Base-by-base conservation (phyloP, 495 filamentous ascomycete genomes). In the Barbatosphaeria neglecta region DNA sequence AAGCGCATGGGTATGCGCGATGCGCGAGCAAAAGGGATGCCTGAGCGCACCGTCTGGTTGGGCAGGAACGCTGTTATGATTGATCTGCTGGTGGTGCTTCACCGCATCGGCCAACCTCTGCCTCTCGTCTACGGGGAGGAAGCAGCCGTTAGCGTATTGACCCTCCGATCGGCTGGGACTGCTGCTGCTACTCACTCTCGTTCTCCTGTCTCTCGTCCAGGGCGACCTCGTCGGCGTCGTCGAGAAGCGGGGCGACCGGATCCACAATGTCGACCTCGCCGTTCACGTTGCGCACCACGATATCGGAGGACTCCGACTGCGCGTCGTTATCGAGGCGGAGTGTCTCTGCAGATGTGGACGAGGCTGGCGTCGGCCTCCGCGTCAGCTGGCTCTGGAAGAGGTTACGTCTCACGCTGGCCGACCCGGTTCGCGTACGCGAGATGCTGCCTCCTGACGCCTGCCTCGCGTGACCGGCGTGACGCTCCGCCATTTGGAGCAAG, bases 231-330 rank as follows among this genome's bases (percentile, higher is more conserved):
- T 79, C 74, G 0, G 68, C 63, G 45, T 80, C 70, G 49, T 82
- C 74, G 24, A 73, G 58, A 40, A 71, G 62, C 19, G 74, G 62
- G 20, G 74, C 59, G 1, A 75, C 61, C 2, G 83, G 84, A 45
- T 86, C 77, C 43, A 78, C 79, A n/a, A 90, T 57, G 52, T 83
- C 78, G 50, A 84, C 82, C 43, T 78, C 75, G 37, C 88, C 88
- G 59, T 84, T 81, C 58, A 81, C 70, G 60, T 92, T 81, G 51
- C 81, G 73, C 13, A 85, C 77, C 8, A 90, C 80, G 27, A 93
- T 89, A 28, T 89, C 86, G 31, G 70, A 71, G 3, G 73, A 71
- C 24, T 78, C 74, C 16, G 65, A 65, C 8, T 65, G 55, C 6
- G 51, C 68, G 43, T 55, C 69, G 31, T 48, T 49, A 22, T 63